Evolutionary conservation across 805 yeast species (phyloP).

Genomic region (Scheffersomyces ergatensis): DNA sequence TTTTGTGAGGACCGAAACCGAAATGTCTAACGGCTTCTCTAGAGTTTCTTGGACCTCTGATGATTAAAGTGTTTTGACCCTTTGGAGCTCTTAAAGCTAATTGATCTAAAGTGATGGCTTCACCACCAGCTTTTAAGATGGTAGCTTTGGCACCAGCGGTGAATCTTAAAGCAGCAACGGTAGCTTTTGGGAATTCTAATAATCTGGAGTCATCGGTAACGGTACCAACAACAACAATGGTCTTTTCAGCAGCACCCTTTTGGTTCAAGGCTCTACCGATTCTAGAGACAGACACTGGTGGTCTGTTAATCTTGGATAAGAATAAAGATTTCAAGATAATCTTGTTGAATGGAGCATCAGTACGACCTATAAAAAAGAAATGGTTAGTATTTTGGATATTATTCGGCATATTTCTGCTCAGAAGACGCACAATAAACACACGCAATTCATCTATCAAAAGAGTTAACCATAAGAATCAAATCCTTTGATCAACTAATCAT

Average conservation of each 20-base stretch:
- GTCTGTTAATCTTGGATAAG: conserved; percentile 99
- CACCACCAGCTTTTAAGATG: conserved; percentile 98
- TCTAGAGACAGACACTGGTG: conserved; percentile 97
- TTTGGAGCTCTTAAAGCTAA: conserved; percentile 99
- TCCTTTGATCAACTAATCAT: too few species aligned
- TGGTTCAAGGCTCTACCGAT: conserved; percentile 79
- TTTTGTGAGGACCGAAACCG: conserved; percentile 99
- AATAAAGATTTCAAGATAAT: conserved; percentile 90
- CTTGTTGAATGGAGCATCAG: conserved; percentile 99
- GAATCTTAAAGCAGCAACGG: conserved; percentile 99
- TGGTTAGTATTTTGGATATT: conserved; percentile 34
- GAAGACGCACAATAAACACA: conserved; percentile 31
- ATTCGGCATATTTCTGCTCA: conserved; percentile 39
- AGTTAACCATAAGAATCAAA: not conserved
- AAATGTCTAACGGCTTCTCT: conserved; percentile 99
- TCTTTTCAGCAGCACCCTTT: conserved; percentile 84
- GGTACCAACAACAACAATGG: conserved; percentile 98
- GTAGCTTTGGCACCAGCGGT: conserved; percentile 98
- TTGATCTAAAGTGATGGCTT: conserved; percentile 98
- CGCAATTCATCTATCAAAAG: not conserved
- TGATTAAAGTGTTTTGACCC: conserved; percentile 96
- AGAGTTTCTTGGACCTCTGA: conserved; percentile 98
- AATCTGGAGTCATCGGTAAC: conserved; percentile 97
- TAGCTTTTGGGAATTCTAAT: conserved; percentile 90
- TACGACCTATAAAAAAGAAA: conserved; percentile 67